Evolutionary conservation across 495 filamentous ascomycete genomes (phyloP).

Genomic region (Aspergillus saccharolyticus): DNA sequence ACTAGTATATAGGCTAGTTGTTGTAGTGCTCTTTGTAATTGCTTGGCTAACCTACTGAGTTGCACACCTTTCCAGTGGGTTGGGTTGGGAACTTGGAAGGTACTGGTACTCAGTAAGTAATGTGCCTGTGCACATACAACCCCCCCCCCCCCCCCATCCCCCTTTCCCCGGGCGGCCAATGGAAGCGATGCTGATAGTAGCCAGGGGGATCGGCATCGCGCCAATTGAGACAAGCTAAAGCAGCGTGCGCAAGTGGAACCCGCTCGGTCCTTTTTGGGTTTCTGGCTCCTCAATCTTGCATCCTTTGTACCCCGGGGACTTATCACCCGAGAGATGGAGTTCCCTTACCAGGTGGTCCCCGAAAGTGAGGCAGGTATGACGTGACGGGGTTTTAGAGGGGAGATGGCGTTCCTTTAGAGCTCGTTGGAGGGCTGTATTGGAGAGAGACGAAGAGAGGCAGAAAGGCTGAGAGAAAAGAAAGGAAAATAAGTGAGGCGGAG

Average conservation of each 20-base stretch:
- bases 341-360: neutral
- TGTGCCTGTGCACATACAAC: too few species aligned
- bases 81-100: conserved; percentile 12
- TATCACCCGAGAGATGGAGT: neutral
- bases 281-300: neutral
- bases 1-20: too few species aligned
- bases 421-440: neutral
- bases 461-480: neutral
- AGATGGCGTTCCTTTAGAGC: neutral
- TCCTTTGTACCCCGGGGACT: neutral
- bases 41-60: conserved; percentile 10
- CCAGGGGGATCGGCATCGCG: conserved; percentile 6
- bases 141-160: too few species aligned
- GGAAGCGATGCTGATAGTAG: neutral
- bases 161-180: too few species aligned
- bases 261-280: neutral
- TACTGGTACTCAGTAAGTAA: too few species aligned
- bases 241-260: neutral
- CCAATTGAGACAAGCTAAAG: conserved; percentile 1
- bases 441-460: neutral
- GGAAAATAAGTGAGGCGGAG: neutral
- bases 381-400: neutral
- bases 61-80: conserved; percentile 11
- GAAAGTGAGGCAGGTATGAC: too few species aligned
- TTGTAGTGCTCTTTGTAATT: too few species aligned